Conservation (phyloP, 2,329 filamentous ascomycete species). For the Trichoderma atroviride region DNA sequence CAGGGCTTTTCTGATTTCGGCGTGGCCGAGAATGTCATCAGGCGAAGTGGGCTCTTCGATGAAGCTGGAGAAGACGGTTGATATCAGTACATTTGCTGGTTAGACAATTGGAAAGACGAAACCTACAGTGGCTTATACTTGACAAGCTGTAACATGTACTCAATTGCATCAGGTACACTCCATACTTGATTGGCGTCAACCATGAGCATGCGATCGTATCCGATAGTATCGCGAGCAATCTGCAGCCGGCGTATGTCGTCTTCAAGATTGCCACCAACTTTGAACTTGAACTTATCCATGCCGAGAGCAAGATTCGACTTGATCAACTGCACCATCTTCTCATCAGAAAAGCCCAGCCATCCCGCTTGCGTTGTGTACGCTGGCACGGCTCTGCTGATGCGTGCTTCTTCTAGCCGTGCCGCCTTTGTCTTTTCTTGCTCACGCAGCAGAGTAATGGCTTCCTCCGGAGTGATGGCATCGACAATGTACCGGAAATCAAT, state of each 20-base stretch:
- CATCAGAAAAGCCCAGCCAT: slow-evolving; percentile 87
- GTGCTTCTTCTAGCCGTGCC: slow-evolving; percentile 70
- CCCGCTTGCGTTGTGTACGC: slow-evolving; percentile 89
- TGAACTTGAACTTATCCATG: slow-evolving; percentile 86
- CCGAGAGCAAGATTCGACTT: slow-evolving; percentile 73
- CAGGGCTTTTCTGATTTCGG: slow-evolving; percentile 78
- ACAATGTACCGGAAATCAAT: slow-evolving; percentile 95
- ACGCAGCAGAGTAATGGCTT: slow-evolving; percentile 72
- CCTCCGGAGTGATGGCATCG: slow-evolving; percentile 82
- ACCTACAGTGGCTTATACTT: slow-evolving; percentile 67
- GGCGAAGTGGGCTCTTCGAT: slow-evolving; percentile 91
- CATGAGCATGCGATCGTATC: slow-evolving; percentile 86
- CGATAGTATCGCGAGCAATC: slow-evolving; percentile 78
- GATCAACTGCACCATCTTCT: slow-evolving; percentile 77
- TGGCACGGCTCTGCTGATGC: slow-evolving; percentile 73
- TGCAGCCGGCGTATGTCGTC: slow-evolving; percentile 69
- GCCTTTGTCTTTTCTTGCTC: slow-evolving; percentile 68
- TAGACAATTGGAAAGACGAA: background rate
- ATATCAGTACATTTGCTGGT: background rate
- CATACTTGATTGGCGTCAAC: slow-evolving; percentile 91
- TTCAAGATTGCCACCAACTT: slow-evolving; percentile 76
- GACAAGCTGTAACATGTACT: slow-evolving; percentile 78
- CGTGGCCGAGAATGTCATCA: slow-evolving; percentile 86
- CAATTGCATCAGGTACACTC: slow-evolving; percentile 85
- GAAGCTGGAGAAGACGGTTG: slow-evolving; percentile 61